These are phyloP conservation scores for Eustoma russellianum DNA, from an alignment of 257 asterid species.

Conservation along the genomic window DNA sequence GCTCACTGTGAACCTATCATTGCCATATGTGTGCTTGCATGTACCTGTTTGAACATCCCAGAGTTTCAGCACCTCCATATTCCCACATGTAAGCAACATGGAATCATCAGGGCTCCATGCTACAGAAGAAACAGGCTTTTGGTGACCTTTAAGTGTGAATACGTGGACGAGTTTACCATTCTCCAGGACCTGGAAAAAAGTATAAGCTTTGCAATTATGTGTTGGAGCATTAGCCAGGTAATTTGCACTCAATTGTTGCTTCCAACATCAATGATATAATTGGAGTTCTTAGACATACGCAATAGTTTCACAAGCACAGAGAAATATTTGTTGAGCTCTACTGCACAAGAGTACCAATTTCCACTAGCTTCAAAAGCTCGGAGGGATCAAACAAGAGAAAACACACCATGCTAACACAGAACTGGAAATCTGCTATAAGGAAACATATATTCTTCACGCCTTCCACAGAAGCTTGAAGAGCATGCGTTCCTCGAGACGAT, in stretches of 20 bases:
- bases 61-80: constrained; percentile 74
- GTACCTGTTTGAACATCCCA: constrained; percentile 89
- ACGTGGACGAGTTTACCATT: constrained; percentile 41
- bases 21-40: constrained; percentile 74
- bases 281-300: neutral
- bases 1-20: constrained; percentile 51
- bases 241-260: neutral
- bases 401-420: too few relatives aligned
- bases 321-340: too few relatives aligned
- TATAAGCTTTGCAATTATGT: neutral
- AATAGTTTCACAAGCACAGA: too few relatives aligned
- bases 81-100: constrained; percentile 88
- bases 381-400: too few relatives aligned
- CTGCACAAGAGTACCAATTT: too few relatives aligned
- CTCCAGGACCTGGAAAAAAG: constrained; percentile 50
- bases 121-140: constrained; percentile 66
- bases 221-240: constrained; percentile 7
- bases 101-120: constrained; percentile 94
- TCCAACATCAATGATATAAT: neutral
- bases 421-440: too few relatives aligned
- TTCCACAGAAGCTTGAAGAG: too few relatives aligned
- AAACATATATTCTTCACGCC: too few relatives aligned
- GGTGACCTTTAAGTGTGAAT: constrained; percentile 46
- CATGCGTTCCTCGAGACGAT: too few relatives aligned
- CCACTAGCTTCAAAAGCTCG: too few relatives aligned